Evolutionary conservation across 495 filamentous ascomycete species (phyloP).

Genomic region (Podospora didyma): DNA sequence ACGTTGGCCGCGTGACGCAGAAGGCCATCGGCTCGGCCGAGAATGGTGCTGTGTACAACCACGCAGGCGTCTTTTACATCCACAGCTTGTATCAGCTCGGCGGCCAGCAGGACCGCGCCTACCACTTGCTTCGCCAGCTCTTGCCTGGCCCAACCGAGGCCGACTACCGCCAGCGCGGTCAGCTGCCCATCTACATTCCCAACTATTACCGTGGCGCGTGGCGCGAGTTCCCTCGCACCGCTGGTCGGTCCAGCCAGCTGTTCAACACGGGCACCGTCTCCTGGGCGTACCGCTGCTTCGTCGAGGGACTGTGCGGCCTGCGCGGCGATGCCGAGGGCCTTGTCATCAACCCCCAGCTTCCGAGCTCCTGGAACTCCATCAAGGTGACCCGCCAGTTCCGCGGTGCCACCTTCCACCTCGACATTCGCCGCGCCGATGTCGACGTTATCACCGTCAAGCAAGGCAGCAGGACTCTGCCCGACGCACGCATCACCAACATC

Average conservation of each 20-base stretch:
- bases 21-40: slow-evolving; percentile 54
- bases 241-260: slow-evolving; percentile 50
- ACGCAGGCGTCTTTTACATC: slow-evolving; percentile 51
- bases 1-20: slow-evolving; percentile 55
- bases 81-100: slow-evolving; percentile 47
- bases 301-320: slow-evolving; percentile 51
- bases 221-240: slow-evolving; percentile 46
- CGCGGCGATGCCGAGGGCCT: slow-evolving; percentile 45
- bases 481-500: slow-evolving; percentile 36
- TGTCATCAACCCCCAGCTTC: slow-evolving; percentile 44
- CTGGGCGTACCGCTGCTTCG: slow-evolving; percentile 52
- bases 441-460: slow-evolving; percentile 38
- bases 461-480: slow-evolving; percentile 29
- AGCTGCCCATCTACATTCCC: slow-evolving; percentile 53
- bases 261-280: slow-evolving; percentile 57
- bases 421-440: slow-evolving; percentile 41
- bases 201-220: slow-evolving; percentile 56
- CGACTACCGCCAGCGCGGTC: slow-evolving; percentile 51
- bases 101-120: slow-evolving; percentile 47
- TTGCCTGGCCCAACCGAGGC: slow-evolving; percentile 47
- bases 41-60: slow-evolving; percentile 56
- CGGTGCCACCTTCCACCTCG: slow-evolving; percentile 46
- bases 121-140: slow-evolving; percentile 45
- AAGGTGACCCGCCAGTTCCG: slow-evolving; percentile 47
- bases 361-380: slow-evolving; percentile 44